These are phyloP conservation scores for Ambrosia artemisiifolia DNA, from an alignment of 129 eudicot species.

Conservation along the genomic window DNA sequence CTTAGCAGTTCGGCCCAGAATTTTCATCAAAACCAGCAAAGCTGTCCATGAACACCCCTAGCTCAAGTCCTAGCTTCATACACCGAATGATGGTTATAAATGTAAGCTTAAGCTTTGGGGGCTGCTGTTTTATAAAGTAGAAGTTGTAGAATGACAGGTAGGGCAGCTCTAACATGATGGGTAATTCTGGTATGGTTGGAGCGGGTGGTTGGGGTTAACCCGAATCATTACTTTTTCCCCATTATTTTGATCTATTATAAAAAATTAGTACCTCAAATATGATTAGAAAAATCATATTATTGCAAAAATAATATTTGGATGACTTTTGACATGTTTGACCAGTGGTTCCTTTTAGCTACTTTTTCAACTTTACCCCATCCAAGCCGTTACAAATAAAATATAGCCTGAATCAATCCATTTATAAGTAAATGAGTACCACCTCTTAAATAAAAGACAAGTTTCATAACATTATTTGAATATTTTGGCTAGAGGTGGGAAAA, in stretches of 20 bases:
- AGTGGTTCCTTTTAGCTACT: background rate
- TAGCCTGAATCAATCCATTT: background rate
- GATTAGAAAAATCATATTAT: background rate
- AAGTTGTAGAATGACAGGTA: no score
- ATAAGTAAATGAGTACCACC: background rate
- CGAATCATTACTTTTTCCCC: background rate
- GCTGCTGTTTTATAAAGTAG: background rate
- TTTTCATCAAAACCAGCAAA: no score
- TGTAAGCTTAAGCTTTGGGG: background rate
- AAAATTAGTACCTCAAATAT: background rate
- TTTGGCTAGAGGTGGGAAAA: background rate
- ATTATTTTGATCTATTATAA: background rate
- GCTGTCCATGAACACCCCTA: no score
- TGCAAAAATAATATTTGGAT: no score
- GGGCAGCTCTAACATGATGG: no score
- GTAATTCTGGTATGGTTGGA: no score
- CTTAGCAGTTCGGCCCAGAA: no score
- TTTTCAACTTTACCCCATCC: background rate
- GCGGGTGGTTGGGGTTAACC: background rate
- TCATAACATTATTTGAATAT: background rate
- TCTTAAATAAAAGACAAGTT: background rate
- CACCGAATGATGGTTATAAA: background rate
- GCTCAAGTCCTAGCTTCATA: no score
- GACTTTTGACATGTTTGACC: background rate
- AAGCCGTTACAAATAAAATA: background rate